Conservation (phyloP, 768 basidiomycete genomes). For the Tricholoma flavovirens region DNA sequence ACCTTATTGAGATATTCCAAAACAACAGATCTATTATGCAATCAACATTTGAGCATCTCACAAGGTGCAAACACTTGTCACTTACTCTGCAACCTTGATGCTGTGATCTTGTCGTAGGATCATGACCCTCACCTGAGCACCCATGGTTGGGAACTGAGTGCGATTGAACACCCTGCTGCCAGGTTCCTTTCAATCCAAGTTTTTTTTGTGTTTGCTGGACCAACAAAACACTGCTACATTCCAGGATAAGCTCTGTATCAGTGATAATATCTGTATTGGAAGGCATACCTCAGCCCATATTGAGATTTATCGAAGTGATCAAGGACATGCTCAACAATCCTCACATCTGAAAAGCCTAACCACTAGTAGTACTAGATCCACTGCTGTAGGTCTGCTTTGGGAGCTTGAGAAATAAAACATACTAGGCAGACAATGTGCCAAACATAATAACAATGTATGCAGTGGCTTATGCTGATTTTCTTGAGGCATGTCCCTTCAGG, state of each 20-base stretch:
- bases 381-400: no score
- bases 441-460: no score
- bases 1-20: neutral
- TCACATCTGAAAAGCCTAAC: neutral
- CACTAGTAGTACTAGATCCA: neutral
- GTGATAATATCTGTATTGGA: no score
- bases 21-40: neutral
- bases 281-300: neutral
- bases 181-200: neutral
- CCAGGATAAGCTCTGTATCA: no score
- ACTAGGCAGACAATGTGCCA: no score
- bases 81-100: no score
- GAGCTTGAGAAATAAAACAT: no score
- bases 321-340: neutral
- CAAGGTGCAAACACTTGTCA: no score
- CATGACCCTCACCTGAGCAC: slow-evolving; percentile 12
- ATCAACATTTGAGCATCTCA: no score
- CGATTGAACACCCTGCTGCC: no score
- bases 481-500: no score
- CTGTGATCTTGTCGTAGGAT: slow-evolving; percentile 7
- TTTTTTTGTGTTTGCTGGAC: neutral
- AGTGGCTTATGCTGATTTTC: no score
- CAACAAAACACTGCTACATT: neutral
- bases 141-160: slow-evolving; percentile 2
- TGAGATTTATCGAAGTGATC: neutral